phyloP scores from a whole-genome alignment of 208 protist genomes.

The Trypanosoma boissoni region DNA sequence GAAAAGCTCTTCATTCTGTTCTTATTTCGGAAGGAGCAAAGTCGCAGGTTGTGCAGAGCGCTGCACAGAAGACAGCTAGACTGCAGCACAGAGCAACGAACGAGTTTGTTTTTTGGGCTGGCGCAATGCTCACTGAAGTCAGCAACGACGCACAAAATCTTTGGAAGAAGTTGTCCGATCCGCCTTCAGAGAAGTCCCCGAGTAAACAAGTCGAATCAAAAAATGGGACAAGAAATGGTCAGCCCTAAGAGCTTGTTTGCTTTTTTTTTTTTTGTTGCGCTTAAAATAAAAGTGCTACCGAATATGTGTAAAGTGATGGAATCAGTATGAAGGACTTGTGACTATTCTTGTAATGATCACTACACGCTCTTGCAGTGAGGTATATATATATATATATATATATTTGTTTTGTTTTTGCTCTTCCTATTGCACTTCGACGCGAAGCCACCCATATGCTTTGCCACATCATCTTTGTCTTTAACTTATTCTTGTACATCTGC shows the following conservation, averaged over 20 bases:
- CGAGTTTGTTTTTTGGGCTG: slow-evolving; percentile 49
- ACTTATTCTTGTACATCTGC: neutral
- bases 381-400: too few species aligned
- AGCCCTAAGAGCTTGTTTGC: neutral
- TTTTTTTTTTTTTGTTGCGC: neutral
- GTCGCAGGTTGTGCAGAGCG: slow-evolving; percentile 34
- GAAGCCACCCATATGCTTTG: too few species aligned
- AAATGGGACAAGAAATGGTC: neutral
- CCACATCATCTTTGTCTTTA: too few species aligned
- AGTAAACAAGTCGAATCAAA: neutral
- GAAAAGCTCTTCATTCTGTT: slow-evolving; percentile 9
- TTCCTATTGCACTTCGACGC: too few species aligned
- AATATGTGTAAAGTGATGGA: too few species aligned
- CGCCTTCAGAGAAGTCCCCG: neutral
- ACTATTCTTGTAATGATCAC: too few species aligned
- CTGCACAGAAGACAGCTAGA: slow-evolving; percentile 46
- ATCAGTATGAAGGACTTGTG: too few species aligned
- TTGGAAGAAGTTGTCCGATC: slow-evolving; percentile 4
- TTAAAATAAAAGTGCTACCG: too few species aligned
- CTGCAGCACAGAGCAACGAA: slow-evolving; percentile 35
- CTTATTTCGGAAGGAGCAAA: slow-evolving; percentile 32
- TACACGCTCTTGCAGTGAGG: too few species aligned
- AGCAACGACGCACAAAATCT: slow-evolving; percentile 38
- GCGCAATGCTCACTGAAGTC: slow-evolving; percentile 49
- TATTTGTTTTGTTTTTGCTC: too few species aligned